Evolutionary conservation across 78 protist species (phyloP), one percentile per base, ranked within the genome.

Genomic region (Isochrysis galbana): DNA sequence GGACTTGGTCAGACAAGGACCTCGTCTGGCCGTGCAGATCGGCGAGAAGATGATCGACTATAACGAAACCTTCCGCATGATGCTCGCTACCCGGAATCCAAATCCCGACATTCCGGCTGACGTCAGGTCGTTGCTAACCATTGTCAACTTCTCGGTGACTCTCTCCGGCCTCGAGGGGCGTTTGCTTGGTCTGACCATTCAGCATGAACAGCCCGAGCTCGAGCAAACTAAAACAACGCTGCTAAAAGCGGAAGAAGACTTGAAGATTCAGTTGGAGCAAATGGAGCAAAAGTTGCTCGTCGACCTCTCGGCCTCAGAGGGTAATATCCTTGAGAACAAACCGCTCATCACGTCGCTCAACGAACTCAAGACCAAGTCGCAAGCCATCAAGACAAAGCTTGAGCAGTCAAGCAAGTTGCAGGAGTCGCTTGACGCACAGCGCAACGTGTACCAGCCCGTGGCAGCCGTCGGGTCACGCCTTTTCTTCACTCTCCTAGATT

Each of bases 11-110:
- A 32, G 23, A 1, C 88, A 90, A 34, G 91, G 90, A 21, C 88
- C 80, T 32, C 89, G 93, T 77, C 44, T 11, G 41, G 95, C 51
- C 36, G 93, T 96, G 45, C 95, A 91, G 80, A 44, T 98, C 19
- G 99, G 99, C 77, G 99, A 98, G 44, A 96, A 95, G 95, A 10
- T 51, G 80, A 34, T 97, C 48, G 98, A 96, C 93, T 96, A 87
- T 80, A 45, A 80, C 44, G 97, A 94, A 5, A 2, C 29, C 32
- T 98, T 98, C 86, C 84, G 87, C 25, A 19, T 98, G 48, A 94
- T 87, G 86, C 82, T 98, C 41, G 80, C 92, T n/a, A 95, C 98
- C 5, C 90, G 97, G 34, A 92, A 84, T 87, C 88, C 96, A 32
- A 5, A 17, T 47, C 90, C 94, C 38, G 44, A 67, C 17, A 17